Base-by-base conservation (phyloP, 2,329 filamentous ascomycete genomes). In the Xylariaceae sp. region DNA sequence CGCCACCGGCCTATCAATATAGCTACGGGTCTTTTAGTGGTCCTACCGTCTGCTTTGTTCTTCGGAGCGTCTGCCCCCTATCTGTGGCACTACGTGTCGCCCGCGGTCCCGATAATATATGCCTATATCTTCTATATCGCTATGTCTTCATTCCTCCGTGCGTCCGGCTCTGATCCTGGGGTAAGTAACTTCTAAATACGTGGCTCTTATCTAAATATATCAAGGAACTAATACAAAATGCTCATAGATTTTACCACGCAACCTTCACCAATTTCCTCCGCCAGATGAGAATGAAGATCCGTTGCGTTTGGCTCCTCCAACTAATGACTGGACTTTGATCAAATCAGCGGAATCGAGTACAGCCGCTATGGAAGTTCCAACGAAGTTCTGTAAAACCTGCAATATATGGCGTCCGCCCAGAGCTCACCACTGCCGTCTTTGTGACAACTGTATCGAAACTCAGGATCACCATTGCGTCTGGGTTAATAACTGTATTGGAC, bases 391-490 rank as follows among this genome's bases (percentile, higher is more conserved):
- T 82, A 93, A 92, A 70, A 96, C 92, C 15, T 99, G 94, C 78
- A 92, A 92, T 67, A 92, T 99, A 63, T 99, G 94, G 94, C 89
- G 94, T 2, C 94, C 94, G 29, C 92, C 93, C 23, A 89, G 94
- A 53, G 92, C 91, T 53, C 95, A 99, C 69, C 94, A 99, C 75
- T 99, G 94, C 74, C 89, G 94, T 52, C 82, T 96, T 23, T 99
- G 94, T 75, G 93, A 99, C 74, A 97, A 95, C 72, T 99, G 94
- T 71, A 84, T 99, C 55, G 94, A 99, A 73, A 96, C 92, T 0
- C 91, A 97, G 63, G 94, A 99, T 68, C 94, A 99, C 68, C 94
- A 99, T 73, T 99, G 94, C 67, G 92, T 97, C 13, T 99, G 94
- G 94, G 83, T 99, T 59, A 99, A 99, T 75, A 99, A 99, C 72